These are phyloP conservation scores for Picochlorum sp. DNA, from an alignment of 139 green algal genomes.

Conservation along the genomic window DNA sequence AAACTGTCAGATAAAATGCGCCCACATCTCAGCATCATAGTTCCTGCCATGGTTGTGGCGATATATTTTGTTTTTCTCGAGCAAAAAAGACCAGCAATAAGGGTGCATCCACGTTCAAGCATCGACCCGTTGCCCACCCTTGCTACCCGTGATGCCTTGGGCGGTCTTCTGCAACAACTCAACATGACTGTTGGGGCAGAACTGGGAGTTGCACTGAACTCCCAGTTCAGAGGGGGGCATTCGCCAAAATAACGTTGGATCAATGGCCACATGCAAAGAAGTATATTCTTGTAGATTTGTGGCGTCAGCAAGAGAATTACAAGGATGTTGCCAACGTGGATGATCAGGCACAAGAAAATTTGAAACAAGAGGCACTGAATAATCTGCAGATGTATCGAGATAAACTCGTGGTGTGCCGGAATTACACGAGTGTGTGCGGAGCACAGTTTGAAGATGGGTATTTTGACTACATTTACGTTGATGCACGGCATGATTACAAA, in stretches of 20 bases:
- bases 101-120: too few species aligned
- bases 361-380: not conserved
- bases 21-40: too few species aligned
- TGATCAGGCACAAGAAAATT: slow-evolving; percentile 4
- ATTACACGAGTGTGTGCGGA: slow-evolving; percentile 16
- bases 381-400: slow-evolving; percentile 3
- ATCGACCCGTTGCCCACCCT: not conserved
- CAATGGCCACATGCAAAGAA: not conserved
- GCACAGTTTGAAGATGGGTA: slow-evolving; percentile 18
- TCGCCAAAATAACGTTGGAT: slow-evolving; percentile 2
- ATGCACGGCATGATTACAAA: slow-evolving; percentile 40
- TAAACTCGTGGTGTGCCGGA: slow-evolving; percentile 19
- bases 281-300: slow-evolving; percentile 18
- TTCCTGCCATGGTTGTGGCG: too few species aligned
- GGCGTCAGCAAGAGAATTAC: slow-evolving; percentile 21
- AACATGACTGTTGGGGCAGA: not conserved
- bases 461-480: slow-evolving; percentile 44
- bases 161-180: not conserved
- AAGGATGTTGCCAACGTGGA: slow-evolving; percentile 11
- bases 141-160: not conserved
- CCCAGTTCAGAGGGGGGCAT: not conserved
- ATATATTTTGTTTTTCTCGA: too few species aligned
- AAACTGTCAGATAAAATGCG: too few species aligned
- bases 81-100: too few species aligned
- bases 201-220: not conserved